Base-by-base conservation (phyloP, 202 grass and related monocot genomes). In the Setaria italica region DNA sequence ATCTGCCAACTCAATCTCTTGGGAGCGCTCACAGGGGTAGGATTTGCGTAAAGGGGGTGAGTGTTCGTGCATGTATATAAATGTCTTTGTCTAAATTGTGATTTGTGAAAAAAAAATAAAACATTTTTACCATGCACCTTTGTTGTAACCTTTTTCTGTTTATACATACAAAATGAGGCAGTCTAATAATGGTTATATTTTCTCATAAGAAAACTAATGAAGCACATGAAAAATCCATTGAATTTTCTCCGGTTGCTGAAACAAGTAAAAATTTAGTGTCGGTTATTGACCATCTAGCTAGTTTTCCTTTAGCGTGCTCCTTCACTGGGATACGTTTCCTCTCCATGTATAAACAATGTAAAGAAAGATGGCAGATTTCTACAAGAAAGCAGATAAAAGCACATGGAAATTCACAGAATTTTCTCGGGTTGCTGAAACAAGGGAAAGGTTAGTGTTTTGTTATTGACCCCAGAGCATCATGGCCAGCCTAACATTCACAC, bases 371-470 rank as follows among this genome's bases (percentile, higher is more conserved):
- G 25, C 1, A 30, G 25, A 7, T 74, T 74, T 74, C 49, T 37
- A 54, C 30, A 55, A 55, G 53, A 74, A 74, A 55, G 72, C 29
- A 13, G 59, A 62, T 55, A 53, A 34, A 34, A 32, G 39, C 75
- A 59, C 76, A 71, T 51, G 47, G 12, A 57, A 65, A 62, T 58
- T 41, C 16, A 51, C 46, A 19, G 15, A 7, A 66, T 35, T 80
- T 68, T 80, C 50, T 53, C 41, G 1, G 62, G 45, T 29, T 55
- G 7, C 29, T 55, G 80, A 70, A 76, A 71, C 56, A 68, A 17
- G 34, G 6, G 49, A 69, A 84, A 65, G 21, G 9, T 5, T 74
- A 57, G 29, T 37, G 37, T 57, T 13, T n/a, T 80, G 64, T 83
- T 75, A 51, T 53, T 41, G 55, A 62, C 21, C 62, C 49, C 55